Base-by-base conservation (phyloP, 2,329 filamentous ascomycete genomes). In the Aspergillus awamori region DNA sequence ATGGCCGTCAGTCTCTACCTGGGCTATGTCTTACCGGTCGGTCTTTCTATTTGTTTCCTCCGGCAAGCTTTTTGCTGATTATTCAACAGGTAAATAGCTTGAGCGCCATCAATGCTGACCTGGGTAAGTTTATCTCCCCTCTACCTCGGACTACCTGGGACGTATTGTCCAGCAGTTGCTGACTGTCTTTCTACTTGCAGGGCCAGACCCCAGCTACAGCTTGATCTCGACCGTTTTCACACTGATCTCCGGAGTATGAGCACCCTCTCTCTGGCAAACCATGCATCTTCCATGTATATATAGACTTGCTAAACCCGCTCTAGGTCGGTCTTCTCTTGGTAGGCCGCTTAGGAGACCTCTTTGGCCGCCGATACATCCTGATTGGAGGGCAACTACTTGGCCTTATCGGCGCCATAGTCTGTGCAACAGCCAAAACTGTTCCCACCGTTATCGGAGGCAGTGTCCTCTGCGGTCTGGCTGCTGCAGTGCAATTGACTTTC, bases 401-500 rank as follows among this genome's bases (percentile, higher is more conserved):
- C 5, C 68, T 79, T 20, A 65, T 80, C 48, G 76, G 77, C 7
- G 70, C 70, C 53, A 74, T 80, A 51, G 69, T 79, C 51, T 72
- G 73, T 57, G 75, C 74, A 11, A 72, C 71, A 8, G 77, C 77
- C 5, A 68, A 72, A 36, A 72, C 67, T 39, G 70, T 81, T 59
- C 70, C 71, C 47, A 72, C 72, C 13, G 62, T 80, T 38, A 78
- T 80, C 58, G 74, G 67, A 0, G 76, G 74, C 43, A 76, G 70
- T 58, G 72, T 72, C n/a, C 69, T 79, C 49, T 69, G 70, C 54
- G 79, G 78, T 22, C 67, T 77, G 11, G 76, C 75, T 5, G 73
- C 71, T 4, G 64, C 76, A 6, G 71, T 72, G 2, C 77, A 80
- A 63, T 67, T 79, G 22, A 75, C 73, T 15, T 79, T 75, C 71